Conservation (phyloP, 2,329 filamentous ascomycete genomes). For the Penicillium sp. region DNA sequence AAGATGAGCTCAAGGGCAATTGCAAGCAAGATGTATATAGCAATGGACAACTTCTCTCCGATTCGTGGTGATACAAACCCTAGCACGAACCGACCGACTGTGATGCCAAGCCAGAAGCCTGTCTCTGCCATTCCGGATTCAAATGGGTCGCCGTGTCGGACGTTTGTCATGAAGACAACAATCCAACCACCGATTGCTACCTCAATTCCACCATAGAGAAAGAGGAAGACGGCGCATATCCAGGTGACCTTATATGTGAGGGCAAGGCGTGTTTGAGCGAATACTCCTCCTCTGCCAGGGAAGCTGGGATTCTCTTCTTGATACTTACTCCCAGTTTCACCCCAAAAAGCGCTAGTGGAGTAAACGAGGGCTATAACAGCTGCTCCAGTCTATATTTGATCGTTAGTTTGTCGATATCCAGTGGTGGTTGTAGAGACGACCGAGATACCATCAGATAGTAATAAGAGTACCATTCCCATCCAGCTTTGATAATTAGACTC, state of each 20-base stretch:
- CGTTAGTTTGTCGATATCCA: not conserved
- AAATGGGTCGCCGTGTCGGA: slow-evolving; percentile 64
- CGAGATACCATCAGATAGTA: slow-evolving; percentile 20
- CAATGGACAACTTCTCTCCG: slow-evolving; percentile 59
- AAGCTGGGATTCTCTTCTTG: slow-evolving; percentile 24
- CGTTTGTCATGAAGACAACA: slow-evolving; percentile 72
- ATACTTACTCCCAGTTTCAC: slow-evolving; percentile 17
- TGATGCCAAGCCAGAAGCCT: slow-evolving; percentile 78
- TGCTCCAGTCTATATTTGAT: slow-evolving; percentile 15
- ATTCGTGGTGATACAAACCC: slow-evolving; percentile 20
- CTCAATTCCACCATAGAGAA: slow-evolving; percentile 38
- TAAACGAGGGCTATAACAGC: slow-evolving; percentile 18
- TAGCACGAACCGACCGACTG: slow-evolving; percentile 68
- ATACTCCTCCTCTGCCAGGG: slow-evolving; percentile 9
- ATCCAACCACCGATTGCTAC: slow-evolving; percentile 60
- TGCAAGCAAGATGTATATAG: slow-evolving; percentile 61
- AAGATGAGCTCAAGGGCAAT: slow-evolving; percentile 69
- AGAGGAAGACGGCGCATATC: slow-evolving; percentile 68
- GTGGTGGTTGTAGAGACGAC: not conserved
- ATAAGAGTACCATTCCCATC: slow-evolving; percentile 20
- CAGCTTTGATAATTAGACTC: slow-evolving; percentile 63
- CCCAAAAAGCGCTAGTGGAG: slow-evolving; percentile 21
- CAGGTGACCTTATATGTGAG: slow-evolving; percentile 62
- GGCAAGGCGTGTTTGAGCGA: slow-evolving; percentile 35
- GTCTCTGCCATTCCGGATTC: slow-evolving; percentile 68